These are phyloP conservation scores for Blastocystis sp. DNA, from an alignment of 352 stramenopile species.

Conservation along the genomic window DNA sequence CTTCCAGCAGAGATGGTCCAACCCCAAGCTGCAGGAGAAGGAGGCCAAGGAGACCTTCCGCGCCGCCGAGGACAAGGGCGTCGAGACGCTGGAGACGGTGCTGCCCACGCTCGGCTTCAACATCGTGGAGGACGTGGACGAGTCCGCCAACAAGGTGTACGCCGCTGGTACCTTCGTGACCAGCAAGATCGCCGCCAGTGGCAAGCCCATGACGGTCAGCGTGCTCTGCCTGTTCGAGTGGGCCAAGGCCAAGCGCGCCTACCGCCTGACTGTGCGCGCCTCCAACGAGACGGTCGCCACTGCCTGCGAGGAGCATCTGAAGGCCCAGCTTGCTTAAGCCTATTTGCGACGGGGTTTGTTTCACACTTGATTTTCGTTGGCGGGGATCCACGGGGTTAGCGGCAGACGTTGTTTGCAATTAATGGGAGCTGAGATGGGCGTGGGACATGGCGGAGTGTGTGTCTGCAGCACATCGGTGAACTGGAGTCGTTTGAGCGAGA, in stretches of 20 bases:
- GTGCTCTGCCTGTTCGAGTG: constrained; percentile 68
- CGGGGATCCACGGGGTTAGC: background rate
- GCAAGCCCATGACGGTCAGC: constrained; percentile 52
- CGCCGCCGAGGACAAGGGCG: constrained; percentile 56
- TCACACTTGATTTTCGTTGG: background rate
- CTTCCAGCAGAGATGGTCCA: constrained; percentile 66
- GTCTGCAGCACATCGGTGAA: background rate
- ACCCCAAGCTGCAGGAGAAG: constrained; percentile 56
- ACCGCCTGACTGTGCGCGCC: constrained; percentile 66
- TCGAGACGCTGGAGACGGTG: constrained; percentile 25
- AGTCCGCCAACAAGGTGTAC: constrained; percentile 68
- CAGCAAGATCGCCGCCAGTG: constrained; percentile 51
- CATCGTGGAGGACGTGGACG: constrained; percentile 65
- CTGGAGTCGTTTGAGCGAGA: background rate
- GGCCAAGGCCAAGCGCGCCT: constrained; percentile 52
- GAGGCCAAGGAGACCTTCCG: constrained; percentile 65
- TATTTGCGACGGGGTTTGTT: constrained; percentile 53
- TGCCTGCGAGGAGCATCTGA: constrained; percentile 61
- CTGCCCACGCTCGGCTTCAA: constrained; percentile 47
- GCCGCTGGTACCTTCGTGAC: constrained; percentile 66
- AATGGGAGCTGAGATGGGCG: background rate
- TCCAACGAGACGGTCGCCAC: constrained; percentile 56
- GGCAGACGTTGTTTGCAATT: background rate
- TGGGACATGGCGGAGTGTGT: background rate
- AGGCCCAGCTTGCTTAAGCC: constrained; percentile 59